Evolutionary conservation across 345 rosid species (phyloP).

Genomic region (Reutealis trisperma): DNA sequence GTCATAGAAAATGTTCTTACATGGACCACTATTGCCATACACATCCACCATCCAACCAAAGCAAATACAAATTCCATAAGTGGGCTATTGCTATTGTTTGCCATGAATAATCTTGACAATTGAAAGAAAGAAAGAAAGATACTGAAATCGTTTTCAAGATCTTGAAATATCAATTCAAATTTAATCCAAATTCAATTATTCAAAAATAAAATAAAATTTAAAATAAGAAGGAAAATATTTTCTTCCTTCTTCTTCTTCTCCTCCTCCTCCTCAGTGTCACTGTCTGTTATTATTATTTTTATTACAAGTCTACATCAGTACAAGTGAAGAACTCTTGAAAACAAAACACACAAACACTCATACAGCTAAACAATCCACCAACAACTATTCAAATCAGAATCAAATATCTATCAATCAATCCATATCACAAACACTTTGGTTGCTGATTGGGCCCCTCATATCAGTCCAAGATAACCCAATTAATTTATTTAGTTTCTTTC

Average conservation of each 20-base stretch:
- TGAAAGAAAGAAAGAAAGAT: not conserved
- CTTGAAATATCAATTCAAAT: no score
- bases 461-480: not conserved
- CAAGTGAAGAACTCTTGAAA: conserved; percentile 19
- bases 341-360: not conserved
- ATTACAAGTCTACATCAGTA: conserved; percentile 28
- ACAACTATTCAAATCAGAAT: conserved; percentile 12
- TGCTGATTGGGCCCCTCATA: conserved; percentile 14
- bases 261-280: conserved; percentile 7
- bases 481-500: not conserved
- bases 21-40: conserved; percentile 14
- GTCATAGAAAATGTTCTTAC: not conserved
- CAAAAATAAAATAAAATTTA: not conserved
- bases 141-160: no score
- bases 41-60: not conserved
- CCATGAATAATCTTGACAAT: not conserved
- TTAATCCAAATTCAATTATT: no score
- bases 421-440: not conserved
- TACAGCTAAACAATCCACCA: conserved; percentile 1
- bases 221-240: not conserved
- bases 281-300: conserved; percentile 32
- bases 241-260: not conserved
- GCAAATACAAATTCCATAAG: conserved; percentile 24
- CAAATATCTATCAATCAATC: conserved; percentile 3
- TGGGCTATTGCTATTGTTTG: conserved; percentile 9